Percentiles rank a stretch among this genome's conserved stretches.
phyloP scores from a whole-genome alignment of 805 yeast species.

The Ascoidea asiatica region DNA sequence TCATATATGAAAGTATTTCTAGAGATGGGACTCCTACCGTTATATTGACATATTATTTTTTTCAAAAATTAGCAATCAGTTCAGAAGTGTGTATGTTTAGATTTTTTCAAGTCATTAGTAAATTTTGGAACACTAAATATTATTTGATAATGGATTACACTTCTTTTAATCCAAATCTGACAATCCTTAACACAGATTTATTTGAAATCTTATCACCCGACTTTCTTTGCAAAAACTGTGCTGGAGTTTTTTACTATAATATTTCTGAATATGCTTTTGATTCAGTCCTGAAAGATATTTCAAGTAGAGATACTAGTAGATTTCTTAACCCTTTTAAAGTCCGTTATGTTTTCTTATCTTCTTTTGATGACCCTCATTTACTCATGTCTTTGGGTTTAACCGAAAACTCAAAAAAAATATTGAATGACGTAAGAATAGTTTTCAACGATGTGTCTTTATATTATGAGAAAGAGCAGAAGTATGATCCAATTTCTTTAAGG shows the following conservation, averaged over 20 bases:
- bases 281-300: background rate
- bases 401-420: slow-evolving; percentile 24
- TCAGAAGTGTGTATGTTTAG: slow-evolving; percentile 20
- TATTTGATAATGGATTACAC: slow-evolving; percentile 59
- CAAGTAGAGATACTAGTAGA: background rate
- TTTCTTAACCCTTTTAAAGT: background rate
- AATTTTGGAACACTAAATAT: slow-evolving; percentile 59
- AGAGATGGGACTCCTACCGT: slow-evolving; percentile 62
- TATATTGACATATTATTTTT: slow-evolving; percentile 32
- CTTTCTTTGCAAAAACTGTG: slow-evolving; percentile 35
- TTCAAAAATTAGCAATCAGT: slow-evolving; percentile 12
- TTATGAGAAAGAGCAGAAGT: slow-evolving; percentile 32
- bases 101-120: slow-evolving; percentile 51
- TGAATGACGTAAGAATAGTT: slow-evolving; percentile 36
- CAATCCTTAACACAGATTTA: slow-evolving; percentile 12
- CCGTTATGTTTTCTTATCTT: slow-evolving; percentile 5
- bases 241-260: slow-evolving; percentile 27
- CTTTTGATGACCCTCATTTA: slow-evolving; percentile 25
- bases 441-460: slow-evolving; percentile 39
- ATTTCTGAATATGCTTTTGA: background rate
- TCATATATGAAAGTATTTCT: slow-evolving; percentile 51
- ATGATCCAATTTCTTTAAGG: slow-evolving; percentile 46
- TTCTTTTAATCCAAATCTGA: slow-evolving; percentile 25
- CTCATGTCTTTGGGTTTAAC: slow-evolving; percentile 32
- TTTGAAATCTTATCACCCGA: slow-evolving; percentile 35